Percentiles rank a stretch among this genome's conserved stretches.
These are phyloP conservation scores for Talaromyces verruculosus DNA, from an alignment of 2,329 filamentous ascomycete genomes.

Conservation along the genomic window DNA sequence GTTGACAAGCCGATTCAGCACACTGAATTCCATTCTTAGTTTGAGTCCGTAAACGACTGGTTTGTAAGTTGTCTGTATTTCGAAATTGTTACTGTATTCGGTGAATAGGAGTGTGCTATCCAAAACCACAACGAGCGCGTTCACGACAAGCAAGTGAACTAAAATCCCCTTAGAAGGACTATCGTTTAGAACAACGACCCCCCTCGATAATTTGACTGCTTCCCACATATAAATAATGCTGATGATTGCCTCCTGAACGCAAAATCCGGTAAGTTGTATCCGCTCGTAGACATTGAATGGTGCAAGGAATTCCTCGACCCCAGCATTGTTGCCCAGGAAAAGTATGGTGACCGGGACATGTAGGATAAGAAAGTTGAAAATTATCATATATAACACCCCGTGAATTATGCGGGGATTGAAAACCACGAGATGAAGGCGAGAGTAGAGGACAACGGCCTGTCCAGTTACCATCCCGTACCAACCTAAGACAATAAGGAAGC, in stretches of 20 bases:
- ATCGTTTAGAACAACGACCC: too few species aligned
- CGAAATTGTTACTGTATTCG: too few species aligned
- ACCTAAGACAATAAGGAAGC: constrained; percentile 47
- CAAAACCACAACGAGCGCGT: too few species aligned
- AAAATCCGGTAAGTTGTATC: constrained; percentile 59
- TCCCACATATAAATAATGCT: constrained; percentile 52
- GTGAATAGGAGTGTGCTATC: too few species aligned
- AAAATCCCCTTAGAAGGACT: too few species aligned
- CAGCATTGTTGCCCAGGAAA: constrained; percentile 43
- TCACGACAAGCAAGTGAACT: too few species aligned
- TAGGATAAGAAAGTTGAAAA: constrained; percentile 44
- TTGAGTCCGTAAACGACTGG: too few species aligned
- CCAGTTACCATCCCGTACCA: constrained; percentile 52
- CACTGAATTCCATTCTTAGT: too few species aligned
- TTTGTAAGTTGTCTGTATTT: too few species aligned
- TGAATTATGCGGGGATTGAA: constrained; percentile 39
- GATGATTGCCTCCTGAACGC: constrained; percentile 56
- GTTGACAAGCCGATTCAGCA: too few species aligned
- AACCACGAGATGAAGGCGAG: constrained; percentile 49
- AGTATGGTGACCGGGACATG: constrained; percentile 49
- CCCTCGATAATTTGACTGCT: too few species aligned
- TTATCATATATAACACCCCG: constrained; percentile 48
- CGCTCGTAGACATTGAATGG: constrained; percentile 53
- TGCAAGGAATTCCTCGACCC: constrained; percentile 29
- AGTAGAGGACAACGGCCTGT: constrained; percentile 52